Conservation (phyloP, 2,329 filamentous ascomycete genomes). For the Colletotrichum melonis region DNA sequence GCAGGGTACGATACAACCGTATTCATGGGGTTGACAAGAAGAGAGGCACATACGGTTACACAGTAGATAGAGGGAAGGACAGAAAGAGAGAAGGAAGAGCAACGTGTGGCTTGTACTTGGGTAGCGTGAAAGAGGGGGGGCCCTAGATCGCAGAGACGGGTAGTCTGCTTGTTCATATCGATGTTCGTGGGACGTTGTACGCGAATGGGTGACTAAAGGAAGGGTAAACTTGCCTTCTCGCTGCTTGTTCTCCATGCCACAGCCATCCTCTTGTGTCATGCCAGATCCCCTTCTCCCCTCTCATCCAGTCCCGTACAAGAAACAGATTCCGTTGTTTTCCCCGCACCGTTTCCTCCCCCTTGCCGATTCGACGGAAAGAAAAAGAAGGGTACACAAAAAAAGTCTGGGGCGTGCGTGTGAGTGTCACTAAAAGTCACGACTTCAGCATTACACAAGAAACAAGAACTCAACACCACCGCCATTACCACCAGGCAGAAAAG, state of each 20-base stretch:
- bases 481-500: not conserved
- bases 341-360: not conserved
- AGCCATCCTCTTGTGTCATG: not conserved
- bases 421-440: not conserved
- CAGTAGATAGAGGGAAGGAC: not conserved
- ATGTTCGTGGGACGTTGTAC: slow-evolving; percentile 28
- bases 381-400: not conserved
- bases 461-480: no score
- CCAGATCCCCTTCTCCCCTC: not conserved
- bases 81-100: no score
- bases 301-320: not conserved
- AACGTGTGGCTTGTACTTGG: no score
- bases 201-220: not conserved
- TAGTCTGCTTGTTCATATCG: slow-evolving; percentile 35
- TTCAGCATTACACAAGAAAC: not conserved
- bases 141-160: slow-evolving; percentile 32
- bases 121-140: not conserved
- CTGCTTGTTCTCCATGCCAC: not conserved
- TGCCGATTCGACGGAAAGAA: not conserved
- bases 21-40: not conserved
- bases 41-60: not conserved
- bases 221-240: not conserved
- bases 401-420: not conserved
- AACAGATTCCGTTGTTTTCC: not conserved
- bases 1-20: not conserved